Conservation (phyloP, 2,329 filamentous ascomycete genomes). For the Trichoderma asperellum region DNA sequence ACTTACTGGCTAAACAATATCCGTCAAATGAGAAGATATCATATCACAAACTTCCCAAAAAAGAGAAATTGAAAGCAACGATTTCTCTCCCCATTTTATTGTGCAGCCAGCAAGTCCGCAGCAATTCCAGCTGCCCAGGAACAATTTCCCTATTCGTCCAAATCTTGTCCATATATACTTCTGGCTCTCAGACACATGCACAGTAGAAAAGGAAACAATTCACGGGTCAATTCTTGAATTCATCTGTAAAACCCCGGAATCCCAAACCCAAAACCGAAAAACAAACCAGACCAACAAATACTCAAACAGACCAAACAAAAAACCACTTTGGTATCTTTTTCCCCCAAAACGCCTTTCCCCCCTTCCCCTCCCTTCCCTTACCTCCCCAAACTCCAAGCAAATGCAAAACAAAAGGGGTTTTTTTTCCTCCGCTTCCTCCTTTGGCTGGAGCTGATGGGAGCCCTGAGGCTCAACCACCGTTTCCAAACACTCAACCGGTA, state of each 20-base stretch:
- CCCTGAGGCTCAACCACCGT: background rate
- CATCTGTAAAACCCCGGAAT: background rate
- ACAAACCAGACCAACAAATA: background rate
- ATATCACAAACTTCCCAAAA: background rate
- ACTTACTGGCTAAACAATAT: background rate
- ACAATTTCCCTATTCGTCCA: background rate
- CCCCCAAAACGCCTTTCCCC: slow-evolving; percentile 1
- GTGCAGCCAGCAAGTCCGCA: background rate
- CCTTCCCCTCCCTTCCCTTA: background rate
- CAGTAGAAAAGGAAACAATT: background rate
- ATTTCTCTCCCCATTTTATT: background rate
- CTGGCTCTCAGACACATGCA: background rate
- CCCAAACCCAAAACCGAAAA: background rate
- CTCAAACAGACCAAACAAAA: slow-evolving; percentile 11
- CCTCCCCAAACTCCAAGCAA: slow-evolving; percentile 10
- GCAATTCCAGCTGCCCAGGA: background rate
- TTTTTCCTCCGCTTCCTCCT: background rate
- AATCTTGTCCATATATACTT: background rate
- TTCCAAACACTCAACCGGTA: background rate
- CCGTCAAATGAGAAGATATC: background rate
- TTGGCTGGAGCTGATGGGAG: background rate
- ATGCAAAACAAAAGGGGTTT: background rate
- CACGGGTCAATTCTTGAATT: background rate
- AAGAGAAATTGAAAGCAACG: background rate
- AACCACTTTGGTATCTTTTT: slow-evolving; percentile 27